Evolutionary conservation across 2,329 filamentous ascomycete genomes (phyloP), one percentile per base, ranked within the genome.

Genomic region (Amphichorda felina): DNA sequence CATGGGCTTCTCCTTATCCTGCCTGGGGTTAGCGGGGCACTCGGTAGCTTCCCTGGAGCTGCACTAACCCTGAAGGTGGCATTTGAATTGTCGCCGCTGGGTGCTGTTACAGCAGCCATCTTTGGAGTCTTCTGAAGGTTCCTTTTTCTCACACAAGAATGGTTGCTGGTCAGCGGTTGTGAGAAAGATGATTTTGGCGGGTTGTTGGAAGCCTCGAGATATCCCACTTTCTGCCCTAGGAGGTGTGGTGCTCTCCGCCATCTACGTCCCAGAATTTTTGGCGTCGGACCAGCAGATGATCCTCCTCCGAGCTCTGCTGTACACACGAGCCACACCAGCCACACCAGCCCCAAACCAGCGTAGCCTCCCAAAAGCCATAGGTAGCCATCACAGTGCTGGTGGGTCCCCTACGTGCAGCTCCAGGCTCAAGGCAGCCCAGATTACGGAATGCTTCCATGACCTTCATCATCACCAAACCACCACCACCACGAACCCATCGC

Each of bases 1-100:
- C 70, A 91, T 81, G 48, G 91, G 91, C 85, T 98, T 98, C 70
- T 95, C 91, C 77, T 95, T 98, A 56, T 80, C 75, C 76, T 80
- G 48, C 34, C 48, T 35, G 45, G 34, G 36, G 46, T 63, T 48
- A 62, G 57, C 51, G 51, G 53, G 51, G 51, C 49, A 58, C 50
- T 58, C 43, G 40, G 43, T 48, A 57, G 48, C 50, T 55, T 44
- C 34, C 40, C 26, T 28, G 38, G 38, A 50, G 53, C 53, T 55
- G 30, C 33, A 45, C 63, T 44, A 62, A 75, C 72, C 51, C 68
- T 68, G 56, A 76, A 76, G 43, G 71, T 64, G 48, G 66, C 63
- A 63, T 73, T 72, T 44, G 61, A 56, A 45, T 57, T 59, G 50
- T 47, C 54, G 45, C 59, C 59, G 39, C 45, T 45, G 36, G 44